Percentiles rank a stretch among this genome's conserved stretches.
phyloP scores from a whole-genome alignment of 2,329 filamentous ascomycete genomes.

The Rhynchosporium secalis region DNA sequence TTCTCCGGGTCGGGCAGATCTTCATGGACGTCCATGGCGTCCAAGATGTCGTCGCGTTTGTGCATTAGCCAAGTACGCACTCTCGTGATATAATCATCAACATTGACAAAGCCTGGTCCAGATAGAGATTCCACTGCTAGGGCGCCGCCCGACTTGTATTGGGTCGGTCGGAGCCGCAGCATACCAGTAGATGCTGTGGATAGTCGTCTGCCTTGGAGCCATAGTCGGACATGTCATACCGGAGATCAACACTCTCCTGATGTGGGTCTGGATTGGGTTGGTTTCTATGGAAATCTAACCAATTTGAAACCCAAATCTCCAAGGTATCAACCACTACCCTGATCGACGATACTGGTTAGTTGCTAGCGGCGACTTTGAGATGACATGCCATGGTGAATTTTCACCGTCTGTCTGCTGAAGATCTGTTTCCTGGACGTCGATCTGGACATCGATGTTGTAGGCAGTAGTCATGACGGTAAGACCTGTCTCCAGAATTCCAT shows the following conservation, averaged over 20 bases:
- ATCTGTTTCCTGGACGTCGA: slow-evolving; percentile 32
- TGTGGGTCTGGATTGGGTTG: slow-evolving; percentile 19
- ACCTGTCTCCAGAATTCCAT: slow-evolving; percentile 29
- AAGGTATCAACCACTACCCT: slow-evolving; percentile 30
- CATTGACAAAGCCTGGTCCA: slow-evolving; percentile 34
- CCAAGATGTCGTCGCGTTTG: slow-evolving; percentile 28
- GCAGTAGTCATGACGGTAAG: slow-evolving; percentile 34
- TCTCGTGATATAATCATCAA: slow-evolving; percentile 34
- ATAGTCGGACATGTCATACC: slow-evolving; percentile 18
- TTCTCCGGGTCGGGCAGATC: no score
- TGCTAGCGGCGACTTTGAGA: slow-evolving; percentile 35
- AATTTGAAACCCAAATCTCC: slow-evolving; percentile 33
- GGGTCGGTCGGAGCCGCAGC: slow-evolving; percentile 35
- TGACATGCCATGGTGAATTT: slow-evolving; percentile 33
- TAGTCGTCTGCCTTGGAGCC: slow-evolving; percentile 30
- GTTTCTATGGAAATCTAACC: slow-evolving; percentile 31
- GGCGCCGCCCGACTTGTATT: slow-evolving; percentile 26
- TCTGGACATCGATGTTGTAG: not conserved
- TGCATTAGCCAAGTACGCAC: slow-evolving; percentile 36
- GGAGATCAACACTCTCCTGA: slow-evolving; percentile 29
- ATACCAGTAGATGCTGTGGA: slow-evolving; percentile 30
- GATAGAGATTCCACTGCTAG: slow-evolving; percentile 31
- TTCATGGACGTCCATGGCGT: no score
- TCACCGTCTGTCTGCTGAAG: slow-evolving; percentile 26
- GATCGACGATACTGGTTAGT: slow-evolving; percentile 37